phyloP scores from a whole-genome alignment of 2,329 filamentous ascomycete genomes.

The Rhynchosporium graminicola region DNA sequence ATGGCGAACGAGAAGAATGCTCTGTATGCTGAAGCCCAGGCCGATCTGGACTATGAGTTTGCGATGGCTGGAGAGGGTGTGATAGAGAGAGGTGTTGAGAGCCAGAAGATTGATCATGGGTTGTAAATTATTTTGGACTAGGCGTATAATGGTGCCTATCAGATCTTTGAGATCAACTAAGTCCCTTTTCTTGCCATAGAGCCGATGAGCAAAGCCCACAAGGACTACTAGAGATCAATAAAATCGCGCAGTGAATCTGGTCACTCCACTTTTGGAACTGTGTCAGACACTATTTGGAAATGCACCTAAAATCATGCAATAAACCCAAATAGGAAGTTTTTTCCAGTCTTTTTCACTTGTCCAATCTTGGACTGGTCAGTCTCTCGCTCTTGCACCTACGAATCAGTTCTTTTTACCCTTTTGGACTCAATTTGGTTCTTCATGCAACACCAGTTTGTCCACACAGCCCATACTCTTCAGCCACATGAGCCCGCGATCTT shows the following conservation, averaged over 20 bases:
- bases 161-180: not conserved
- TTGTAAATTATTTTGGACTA: constrained; percentile 19
- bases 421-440: not conserved
- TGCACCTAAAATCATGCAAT: not conserved
- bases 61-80: constrained; percentile 43
- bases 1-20: constrained; percentile 51
- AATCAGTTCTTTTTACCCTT: not conserved
- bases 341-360: not conserved
- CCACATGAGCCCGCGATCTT: constrained; percentile 16
- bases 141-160: not conserved
- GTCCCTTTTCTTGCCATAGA: not conserved
- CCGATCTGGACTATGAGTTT: constrained; percentile 50
- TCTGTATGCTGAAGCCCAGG: constrained; percentile 50
- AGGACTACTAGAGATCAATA: not conserved
- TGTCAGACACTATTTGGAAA: not conserved
- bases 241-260: not conserved
- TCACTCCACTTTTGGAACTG: not conserved
- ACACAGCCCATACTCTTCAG: constrained; percentile 16
- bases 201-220: not conserved
- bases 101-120: constrained; percentile 36
- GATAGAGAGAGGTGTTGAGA: constrained; percentile 38
- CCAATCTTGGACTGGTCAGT: not conserved
- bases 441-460: not conserved
- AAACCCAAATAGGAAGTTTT: not conserved
- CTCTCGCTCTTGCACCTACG: not conserved